These are phyloP conservation scores for Talaromyces ruber DNA, from an alignment of 495 filamentous ascomycete species.

Conservation along the genomic window DNA sequence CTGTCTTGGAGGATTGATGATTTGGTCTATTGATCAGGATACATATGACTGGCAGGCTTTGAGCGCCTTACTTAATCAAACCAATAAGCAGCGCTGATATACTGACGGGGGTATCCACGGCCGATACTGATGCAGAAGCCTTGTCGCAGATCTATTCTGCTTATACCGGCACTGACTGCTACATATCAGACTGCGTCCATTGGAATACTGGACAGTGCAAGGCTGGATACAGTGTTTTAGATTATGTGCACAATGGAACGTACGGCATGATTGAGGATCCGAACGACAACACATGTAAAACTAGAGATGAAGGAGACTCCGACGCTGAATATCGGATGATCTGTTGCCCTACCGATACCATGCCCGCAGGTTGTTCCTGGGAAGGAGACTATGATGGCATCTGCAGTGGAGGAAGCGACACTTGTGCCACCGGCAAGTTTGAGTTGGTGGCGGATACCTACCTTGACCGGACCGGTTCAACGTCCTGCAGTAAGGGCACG, in stretches of 20 bases:
- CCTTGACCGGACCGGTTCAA: neutral
- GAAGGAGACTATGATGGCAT: neutral
- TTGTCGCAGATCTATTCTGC: no score
- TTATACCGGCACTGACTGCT: neutral
- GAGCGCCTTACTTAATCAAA: no score
- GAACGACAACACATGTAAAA: neutral
- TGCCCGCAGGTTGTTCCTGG: neutral
- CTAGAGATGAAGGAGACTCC: neutral
- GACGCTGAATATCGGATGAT: neutral
- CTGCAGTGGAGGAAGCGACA: neutral
- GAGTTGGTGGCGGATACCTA: neutral
- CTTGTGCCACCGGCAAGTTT: neutral
- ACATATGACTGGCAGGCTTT: neutral
- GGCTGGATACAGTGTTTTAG: neutral
- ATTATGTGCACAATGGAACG: neutral
- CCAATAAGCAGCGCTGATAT: no score
- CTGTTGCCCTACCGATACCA: neutral
- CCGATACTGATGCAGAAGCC: no score
- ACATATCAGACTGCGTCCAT: neutral
- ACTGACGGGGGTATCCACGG: no score
- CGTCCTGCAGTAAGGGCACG: neutral
- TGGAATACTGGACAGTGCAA: neutral
- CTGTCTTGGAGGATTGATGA: slow-evolving; percentile 27
- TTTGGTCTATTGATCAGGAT: slow-evolving; percentile 27
- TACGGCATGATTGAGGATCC: neutral